These are phyloP conservation scores for Tremella mesenterica DNA, from an alignment of 768 basidiomycete genomes.

Conservation along the genomic window DNA sequence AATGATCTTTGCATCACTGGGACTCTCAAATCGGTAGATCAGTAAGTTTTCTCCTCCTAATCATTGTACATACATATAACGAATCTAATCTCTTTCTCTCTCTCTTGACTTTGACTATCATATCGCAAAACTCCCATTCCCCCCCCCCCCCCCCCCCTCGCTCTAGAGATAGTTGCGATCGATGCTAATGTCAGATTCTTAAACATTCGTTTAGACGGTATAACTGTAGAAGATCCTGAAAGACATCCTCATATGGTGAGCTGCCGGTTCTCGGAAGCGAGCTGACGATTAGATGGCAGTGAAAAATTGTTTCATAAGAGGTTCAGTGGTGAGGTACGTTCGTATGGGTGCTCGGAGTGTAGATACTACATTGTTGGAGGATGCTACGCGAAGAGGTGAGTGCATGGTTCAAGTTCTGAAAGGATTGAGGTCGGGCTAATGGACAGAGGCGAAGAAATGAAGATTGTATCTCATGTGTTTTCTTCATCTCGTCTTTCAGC, in stretches of 20 bases:
- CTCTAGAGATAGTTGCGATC: not conserved
- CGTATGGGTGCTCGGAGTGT: constrained; percentile 85
- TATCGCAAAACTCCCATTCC: too few species aligned
- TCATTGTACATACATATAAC: not conserved
- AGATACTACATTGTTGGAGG: constrained; percentile 89
- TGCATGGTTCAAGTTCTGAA: too few species aligned
- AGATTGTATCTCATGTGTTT: too few species aligned
- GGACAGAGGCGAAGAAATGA: too few species aligned
- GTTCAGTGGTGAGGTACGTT: constrained; percentile 95
- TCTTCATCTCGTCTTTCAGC: too few species aligned
- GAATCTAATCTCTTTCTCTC: too few species aligned
- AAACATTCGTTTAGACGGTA: constrained; percentile 91
- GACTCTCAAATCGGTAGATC: constrained; percentile 92
- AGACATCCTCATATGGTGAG: constrained; percentile 94
- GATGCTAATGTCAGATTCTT: constrained; percentile 46
- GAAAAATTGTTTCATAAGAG: constrained; percentile 97
- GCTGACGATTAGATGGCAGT: constrained; percentile 73
- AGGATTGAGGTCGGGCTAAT: too few species aligned
- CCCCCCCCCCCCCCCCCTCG: not conserved
- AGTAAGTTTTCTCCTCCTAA: constrained; percentile 53
- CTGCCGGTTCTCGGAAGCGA: not conserved
- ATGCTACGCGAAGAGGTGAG: constrained; percentile 88
- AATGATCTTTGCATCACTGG: constrained; percentile 97
- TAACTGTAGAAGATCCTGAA: constrained; percentile 82
- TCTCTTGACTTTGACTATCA: too few species aligned